phyloP scores from a whole-genome alignment of 148 eudicot species.

The Camellia japonica region DNA sequence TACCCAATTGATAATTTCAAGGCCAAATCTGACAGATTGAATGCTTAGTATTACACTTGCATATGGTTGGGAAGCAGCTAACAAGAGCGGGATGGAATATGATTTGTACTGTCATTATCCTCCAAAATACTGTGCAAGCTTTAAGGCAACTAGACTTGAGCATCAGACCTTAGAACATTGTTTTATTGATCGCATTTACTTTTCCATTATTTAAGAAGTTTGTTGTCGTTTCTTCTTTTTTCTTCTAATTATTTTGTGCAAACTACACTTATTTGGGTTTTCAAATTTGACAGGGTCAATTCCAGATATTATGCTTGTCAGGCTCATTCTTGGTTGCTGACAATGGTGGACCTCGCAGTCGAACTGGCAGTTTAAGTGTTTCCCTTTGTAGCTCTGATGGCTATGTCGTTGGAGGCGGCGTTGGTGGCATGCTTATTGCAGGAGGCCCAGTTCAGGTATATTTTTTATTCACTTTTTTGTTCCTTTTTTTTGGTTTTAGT shows the following conservation, averaged over 20 bases:
- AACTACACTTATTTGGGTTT: conserved; percentile 1
- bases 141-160: too few species aligned
- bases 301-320: conserved; percentile 84
- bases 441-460: conserved; percentile 78
- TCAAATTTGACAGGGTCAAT: conserved; percentile 58
- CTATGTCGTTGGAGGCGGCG: conserved; percentile 80
- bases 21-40: neutral
- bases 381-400: conserved; percentile 82
- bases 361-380: conserved; percentile 81
- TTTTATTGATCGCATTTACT: neutral
- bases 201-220: neutral
- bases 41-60: neutral
- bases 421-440: conserved; percentile 75
- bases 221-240: neutral
- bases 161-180: too few species aligned
- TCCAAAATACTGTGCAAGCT: too few species aligned
- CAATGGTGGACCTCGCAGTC: conserved; percentile 59
- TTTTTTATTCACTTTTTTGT: neutral
- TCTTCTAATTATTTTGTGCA: neutral
- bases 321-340: conserved; percentile 84
- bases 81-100: neutral
- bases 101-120: too few species aligned
- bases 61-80: neutral
- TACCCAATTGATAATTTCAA: neutral
- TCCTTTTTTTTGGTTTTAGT: too few species aligned